A percentile compares a stretch with the other conserved stretches of the same genome.
Evolutionary conservation across 176 grass and related monocot species (phyloP).

Genomic region (Carex parvula): DNA sequence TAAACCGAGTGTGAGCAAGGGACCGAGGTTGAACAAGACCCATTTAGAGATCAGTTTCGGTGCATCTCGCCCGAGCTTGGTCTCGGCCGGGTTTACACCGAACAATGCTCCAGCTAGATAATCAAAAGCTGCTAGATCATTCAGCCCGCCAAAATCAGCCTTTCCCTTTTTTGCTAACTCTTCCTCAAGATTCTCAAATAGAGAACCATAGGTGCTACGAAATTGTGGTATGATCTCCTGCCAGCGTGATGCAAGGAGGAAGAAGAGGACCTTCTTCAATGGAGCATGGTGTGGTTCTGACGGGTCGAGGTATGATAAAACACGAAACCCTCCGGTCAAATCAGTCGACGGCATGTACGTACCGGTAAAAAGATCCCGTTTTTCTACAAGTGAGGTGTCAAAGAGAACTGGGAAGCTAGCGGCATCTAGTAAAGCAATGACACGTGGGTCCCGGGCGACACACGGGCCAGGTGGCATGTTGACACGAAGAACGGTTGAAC

Average conservation of each 20-base stretch:
- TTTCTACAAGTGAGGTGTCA: slow-evolving; percentile 81
- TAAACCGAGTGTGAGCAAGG: slow-evolving; percentile 69
- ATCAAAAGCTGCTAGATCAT: slow-evolving; percentile 71
- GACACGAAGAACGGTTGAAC: slow-evolving; percentile 76
- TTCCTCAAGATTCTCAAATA: slow-evolving; percentile 55
- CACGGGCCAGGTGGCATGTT: slow-evolving; percentile 96
- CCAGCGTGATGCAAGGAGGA: slow-evolving; percentile 66
- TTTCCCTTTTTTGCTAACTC: slow-evolving; percentile 61
- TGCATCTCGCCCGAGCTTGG: slow-evolving; percentile 49
- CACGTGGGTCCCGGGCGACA: slow-evolving; percentile 70
- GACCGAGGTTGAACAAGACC: slow-evolving; percentile 79
- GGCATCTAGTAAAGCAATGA: slow-evolving; percentile 91
- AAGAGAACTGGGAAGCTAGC: slow-evolving; percentile 86
- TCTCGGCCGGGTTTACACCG: slow-evolving; percentile 50
- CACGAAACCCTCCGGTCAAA: slow-evolving; percentile 77
- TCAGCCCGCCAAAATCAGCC: slow-evolving; percentile 61
- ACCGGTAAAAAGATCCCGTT: slow-evolving; percentile 92
- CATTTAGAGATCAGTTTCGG: slow-evolving; percentile 76
- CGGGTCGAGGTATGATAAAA: slow-evolving; percentile 87
- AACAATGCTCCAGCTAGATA: slow-evolving; percentile 69
- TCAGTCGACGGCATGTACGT: slow-evolving; percentile 96
- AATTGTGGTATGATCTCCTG: slow-evolving; percentile 68
- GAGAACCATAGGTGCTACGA: slow-evolving; percentile 52
- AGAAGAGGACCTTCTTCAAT: slow-evolving; percentile 71
- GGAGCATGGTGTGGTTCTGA: slow-evolving; percentile 75